A percentile compares a stretch with the other conserved stretches of the same genome.
These are phyloP conservation scores for Stachybotrys chlorohalonatus DNA, from an alignment of 2,329 filamentous ascomycete genomes.

Conservation along the genomic window DNA sequence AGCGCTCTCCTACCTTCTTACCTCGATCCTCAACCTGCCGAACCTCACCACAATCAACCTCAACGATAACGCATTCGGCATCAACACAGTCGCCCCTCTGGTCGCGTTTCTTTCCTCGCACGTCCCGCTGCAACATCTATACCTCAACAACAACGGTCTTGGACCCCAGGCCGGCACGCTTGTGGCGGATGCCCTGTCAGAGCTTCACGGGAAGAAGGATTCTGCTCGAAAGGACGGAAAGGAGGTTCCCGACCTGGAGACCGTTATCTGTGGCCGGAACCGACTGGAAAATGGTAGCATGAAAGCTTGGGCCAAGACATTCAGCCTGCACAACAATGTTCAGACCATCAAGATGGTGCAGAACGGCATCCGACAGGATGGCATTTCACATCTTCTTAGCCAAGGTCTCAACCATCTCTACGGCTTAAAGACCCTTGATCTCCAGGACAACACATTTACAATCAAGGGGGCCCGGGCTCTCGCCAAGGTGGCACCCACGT, in stretches of 20 bases:
- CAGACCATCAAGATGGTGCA: slow-evolving; percentile 94
- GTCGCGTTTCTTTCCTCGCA: slow-evolving; percentile 86
- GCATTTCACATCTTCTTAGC: slow-evolving; percentile 71
- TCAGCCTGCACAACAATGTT: slow-evolving; percentile 72
- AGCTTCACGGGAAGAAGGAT: slow-evolving; percentile 77
- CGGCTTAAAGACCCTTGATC: slow-evolving; percentile 67
- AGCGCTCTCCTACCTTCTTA: slow-evolving; percentile 77
- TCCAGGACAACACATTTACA: slow-evolving; percentile 98
- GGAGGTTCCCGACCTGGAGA: slow-evolving; percentile 77
- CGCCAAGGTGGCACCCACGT: slow-evolving; percentile 62
- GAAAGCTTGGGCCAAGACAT: slow-evolving; percentile 87
- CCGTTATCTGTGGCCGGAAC: slow-evolving; percentile 95
- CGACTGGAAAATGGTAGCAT: slow-evolving; percentile 93
- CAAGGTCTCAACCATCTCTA: slow-evolving; percentile 66
- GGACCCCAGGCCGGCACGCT: slow-evolving; percentile 84
- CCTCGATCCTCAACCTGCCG: slow-evolving; percentile 75
- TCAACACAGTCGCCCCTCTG: slow-evolving; percentile 88
- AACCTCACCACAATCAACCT: slow-evolving; percentile 88
- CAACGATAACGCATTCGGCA: slow-evolving; percentile 95
- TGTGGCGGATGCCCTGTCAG: slow-evolving; percentile 77
- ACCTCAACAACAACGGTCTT: slow-evolving; percentile 97
- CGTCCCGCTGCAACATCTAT: slow-evolving; percentile 83
- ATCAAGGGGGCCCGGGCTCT: slow-evolving; percentile 69
- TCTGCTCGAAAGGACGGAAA: slow-evolving; percentile 63
- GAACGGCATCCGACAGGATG: slow-evolving; percentile 93